These are phyloP conservation scores for Apiotrichum gracile DNA, from an alignment of 1,284 basidiomycete species.

Conservation along the genomic window DNA sequence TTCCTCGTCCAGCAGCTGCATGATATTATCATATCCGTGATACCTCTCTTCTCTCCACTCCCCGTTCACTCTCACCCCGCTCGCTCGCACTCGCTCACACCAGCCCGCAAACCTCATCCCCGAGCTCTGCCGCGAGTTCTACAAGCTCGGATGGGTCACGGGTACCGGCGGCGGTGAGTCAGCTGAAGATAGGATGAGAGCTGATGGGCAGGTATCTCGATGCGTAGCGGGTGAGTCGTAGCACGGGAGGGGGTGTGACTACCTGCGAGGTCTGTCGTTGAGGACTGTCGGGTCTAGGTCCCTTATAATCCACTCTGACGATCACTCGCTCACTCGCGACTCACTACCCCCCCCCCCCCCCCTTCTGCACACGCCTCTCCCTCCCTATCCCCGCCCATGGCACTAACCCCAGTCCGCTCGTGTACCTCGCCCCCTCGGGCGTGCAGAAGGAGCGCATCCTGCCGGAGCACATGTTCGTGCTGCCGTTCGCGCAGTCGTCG, in stretches of 20 bases:
- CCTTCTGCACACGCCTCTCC: not conserved
- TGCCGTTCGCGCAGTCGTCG: conserved; percentile 63
- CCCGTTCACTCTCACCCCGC: not conserved
- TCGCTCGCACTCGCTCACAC: not conserved
- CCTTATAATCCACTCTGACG: too few relatives aligned
- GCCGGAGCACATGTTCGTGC: conserved; percentile 72
- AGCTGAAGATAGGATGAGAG: not conserved
- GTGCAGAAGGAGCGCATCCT: conserved; percentile 82
- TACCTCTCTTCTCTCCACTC: not conserved
- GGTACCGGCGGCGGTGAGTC: conserved; percentile 51
- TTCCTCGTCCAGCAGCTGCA: too few relatives aligned
- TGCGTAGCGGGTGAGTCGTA: conserved; percentile 58
- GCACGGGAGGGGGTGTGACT: not conserved
- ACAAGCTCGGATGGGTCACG: conserved; percentile 57
- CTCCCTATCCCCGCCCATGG: too few relatives aligned
- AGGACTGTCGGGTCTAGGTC: not conserved
- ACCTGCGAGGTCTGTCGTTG: too few relatives aligned
- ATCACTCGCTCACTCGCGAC: not conserved
- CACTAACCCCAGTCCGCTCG: conserved; percentile 55
- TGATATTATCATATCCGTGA: too few relatives aligned
- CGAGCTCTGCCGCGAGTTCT: conserved; percentile 58
- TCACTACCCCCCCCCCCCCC: not conserved
- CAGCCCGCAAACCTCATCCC: conserved; percentile 78
- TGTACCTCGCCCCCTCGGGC: conserved; percentile 78
- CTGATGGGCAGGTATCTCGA: conserved; percentile 54